Base-by-base conservation (phyloP, 495 filamentous ascomycete genomes). In the Aspergillus sclerotioniger region DNA sequence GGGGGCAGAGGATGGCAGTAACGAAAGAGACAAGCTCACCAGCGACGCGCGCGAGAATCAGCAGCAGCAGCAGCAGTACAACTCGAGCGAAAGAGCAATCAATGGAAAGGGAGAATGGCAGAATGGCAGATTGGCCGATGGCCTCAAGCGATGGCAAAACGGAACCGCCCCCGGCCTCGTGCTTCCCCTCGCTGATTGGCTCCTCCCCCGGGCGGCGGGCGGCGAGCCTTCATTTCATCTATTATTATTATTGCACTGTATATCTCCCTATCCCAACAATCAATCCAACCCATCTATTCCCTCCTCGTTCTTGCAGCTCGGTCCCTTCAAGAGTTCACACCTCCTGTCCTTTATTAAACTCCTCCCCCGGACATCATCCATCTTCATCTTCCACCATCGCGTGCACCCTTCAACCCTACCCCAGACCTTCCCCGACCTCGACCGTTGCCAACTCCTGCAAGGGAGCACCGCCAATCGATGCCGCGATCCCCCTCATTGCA, bases 41-140 rank as follows among this genome's bases (percentile, higher is more conserved):
- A 35, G 33, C 9, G 33, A 35, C 33, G 33, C 33, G 43, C 43
- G 43, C 55, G 51, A 57, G 35, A 57, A 51, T n/a, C n/a, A n/a
- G n/a, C n/a, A n/a, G n/a, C n/a, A 51, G 1, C 9, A 35, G 9
- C 9, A 13, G 33, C 55, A 33, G 35, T n/a, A 15, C 32, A 32
- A 31, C 2, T 25, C 25, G 25, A 25, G 25, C 25, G 25, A 25
- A 2, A 25, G 25, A 25, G 25, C 25, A 25, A 25, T 25, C 25
- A 25, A 25, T 25, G 25, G 25, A 25, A 25, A 25, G 25, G 25
- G 25, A 25, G 25, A 25, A 17, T 50, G 45, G 33, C 15, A 17
- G 16, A 19, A 0, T 2, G 8, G 31, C 33, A 50, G 32, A 44
- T 29, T 32, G 35, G 47, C 44, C 20, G 17, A 33, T 13, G 15